A percentile compares a stretch with the other conserved stretches of the same genome.
Evolutionary conservation across 805 yeast species (phyloP).

Genomic region (Ogataea sp.): DNA sequence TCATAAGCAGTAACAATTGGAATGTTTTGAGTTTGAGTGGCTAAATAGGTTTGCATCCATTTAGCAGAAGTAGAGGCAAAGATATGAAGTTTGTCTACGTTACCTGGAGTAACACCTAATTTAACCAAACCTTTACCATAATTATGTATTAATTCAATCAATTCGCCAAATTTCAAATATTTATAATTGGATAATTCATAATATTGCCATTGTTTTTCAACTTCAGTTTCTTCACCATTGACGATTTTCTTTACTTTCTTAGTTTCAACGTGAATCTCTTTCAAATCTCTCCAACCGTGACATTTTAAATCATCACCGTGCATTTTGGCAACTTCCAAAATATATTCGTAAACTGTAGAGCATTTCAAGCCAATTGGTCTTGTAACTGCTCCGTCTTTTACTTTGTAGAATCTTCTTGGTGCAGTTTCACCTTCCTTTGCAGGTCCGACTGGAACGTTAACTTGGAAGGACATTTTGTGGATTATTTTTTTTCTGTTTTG

Average conservation of each 20-base stretch:
- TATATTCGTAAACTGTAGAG: conserved; percentile 61
- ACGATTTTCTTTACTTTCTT: conserved; percentile 67
- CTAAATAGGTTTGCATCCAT: conserved; percentile 87
- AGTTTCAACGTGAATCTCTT: conserved; percentile 67
- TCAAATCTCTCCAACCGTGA: conserved; percentile 68
- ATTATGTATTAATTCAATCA: conserved; percentile 38
- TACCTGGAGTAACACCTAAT: conserved; percentile 60
- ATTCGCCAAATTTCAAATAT: conserved; percentile 53
- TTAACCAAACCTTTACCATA: conserved; percentile 71
- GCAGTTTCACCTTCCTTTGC: conserved; percentile 78
- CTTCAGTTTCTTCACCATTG: conserved; percentile 64
- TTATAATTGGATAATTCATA: conserved; percentile 73
- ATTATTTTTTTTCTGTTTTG: too few relatives aligned
- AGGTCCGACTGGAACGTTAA: conserved; percentile 58
- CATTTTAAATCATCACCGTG: conserved; percentile 48
- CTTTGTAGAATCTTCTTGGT: conserved; percentile 59
- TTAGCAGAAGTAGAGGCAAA: conserved; percentile 82
- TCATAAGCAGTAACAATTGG: conserved; percentile 95
- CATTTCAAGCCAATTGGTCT: conserved; percentile 61
- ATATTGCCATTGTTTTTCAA: conserved; percentile 82
- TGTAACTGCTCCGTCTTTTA: conserved; percentile 35
- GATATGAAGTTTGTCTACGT: conserved; percentile 62
- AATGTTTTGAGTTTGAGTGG: conserved; percentile 67
- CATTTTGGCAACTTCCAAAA: conserved; percentile 51
- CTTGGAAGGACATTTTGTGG: conserved; percentile 24